These are phyloP conservation scores for Opeltia flavorubescens DNA, from an alignment of 495 filamentous ascomycete genomes.

Conservation along the genomic window DNA sequence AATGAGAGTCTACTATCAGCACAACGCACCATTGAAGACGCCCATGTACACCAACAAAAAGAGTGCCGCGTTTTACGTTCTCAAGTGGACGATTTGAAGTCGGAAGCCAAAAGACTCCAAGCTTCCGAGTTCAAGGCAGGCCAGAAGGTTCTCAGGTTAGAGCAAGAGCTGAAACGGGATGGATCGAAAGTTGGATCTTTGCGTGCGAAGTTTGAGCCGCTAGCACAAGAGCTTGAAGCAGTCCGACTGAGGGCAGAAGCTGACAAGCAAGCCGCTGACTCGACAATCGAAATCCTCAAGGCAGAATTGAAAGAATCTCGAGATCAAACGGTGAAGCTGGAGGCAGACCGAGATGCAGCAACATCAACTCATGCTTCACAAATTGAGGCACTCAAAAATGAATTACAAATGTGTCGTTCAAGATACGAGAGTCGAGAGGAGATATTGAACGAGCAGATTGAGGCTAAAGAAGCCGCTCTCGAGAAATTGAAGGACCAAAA, in stretches of 20 bases:
- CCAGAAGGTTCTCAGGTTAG: not conserved
- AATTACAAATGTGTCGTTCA: constrained; percentile 20
- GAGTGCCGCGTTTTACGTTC: not conserved
- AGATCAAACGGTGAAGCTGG: constrained; percentile 21
- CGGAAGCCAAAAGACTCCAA: not conserved
- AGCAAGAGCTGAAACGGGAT: not conserved
- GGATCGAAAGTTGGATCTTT: not conserved
- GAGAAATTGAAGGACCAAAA: not conserved
- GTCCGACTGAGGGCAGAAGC: constrained; percentile 1
- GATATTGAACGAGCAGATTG: constrained; percentile 13
- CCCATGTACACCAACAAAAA: constrained; percentile 5
- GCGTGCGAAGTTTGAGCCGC: constrained; percentile 3
- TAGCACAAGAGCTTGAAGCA: not conserved
- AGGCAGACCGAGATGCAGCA: constrained; percentile 21
- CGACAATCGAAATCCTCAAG: constrained; percentile 24
- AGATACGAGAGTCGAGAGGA: constrained; percentile 29
- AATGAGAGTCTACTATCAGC: constrained; percentile 4
- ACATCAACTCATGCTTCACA: constrained; percentile 11
- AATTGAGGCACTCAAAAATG: constrained; percentile 3
- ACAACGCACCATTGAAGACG: constrained; percentile 4
- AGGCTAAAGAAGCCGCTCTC: constrained; percentile 9
- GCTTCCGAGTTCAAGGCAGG: constrained; percentile 1
- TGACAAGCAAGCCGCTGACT: constrained; percentile 1
- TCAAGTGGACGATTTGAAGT: not conserved
- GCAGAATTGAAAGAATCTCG: constrained; percentile 24